Base-by-base conservation (phyloP, 179 eudicot genomes). In the Silene noctiflora region DNA sequence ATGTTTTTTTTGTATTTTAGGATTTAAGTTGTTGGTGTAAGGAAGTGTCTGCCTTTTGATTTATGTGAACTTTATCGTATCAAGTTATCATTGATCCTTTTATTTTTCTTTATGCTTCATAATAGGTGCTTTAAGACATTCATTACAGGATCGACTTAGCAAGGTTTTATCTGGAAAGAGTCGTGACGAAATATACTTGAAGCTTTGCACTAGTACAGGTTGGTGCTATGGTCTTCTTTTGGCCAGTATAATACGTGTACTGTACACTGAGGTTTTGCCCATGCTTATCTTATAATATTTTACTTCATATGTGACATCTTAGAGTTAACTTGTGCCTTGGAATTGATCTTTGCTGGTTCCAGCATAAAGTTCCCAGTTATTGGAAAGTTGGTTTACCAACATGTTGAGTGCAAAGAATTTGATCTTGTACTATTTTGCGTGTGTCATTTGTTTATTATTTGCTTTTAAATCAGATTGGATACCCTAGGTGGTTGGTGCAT, bases 151-250 rank as follows among this genome's bases (percentile, higher is more conserved):
- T 69, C 90, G 97, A 79, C 89, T 95, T 42, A 91, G 98, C 88
- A 95, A 95, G 85, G 83, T 81, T 59, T 75, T 83, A 22, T 85
- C 98, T 11, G 90, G 98, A 76, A 95, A 90, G 85, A 89, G 84
- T 77, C 96, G 87, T 63, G 99, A 95, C 82, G 92, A 91, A 78
- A 95, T 95, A 83, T 82, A 81, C 80, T 85, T 93, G 87, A 95
- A 93, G 82, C 97, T 95, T 72, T 90, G 90, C 35, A 95, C 99
- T 4, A 93, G 98, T 83, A 93, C 98, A 83, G 99, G 99, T 90
- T 79, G 55, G 83, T 74, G 51, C 31, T 29, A 29, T 53, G 59
- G 59, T 67, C 61, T 13, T n/a, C 24, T 48, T 73, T 25, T 69
- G 70, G 62, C 66, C 67, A 27, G 27, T 46, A 33, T 22, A 4